These are phyloP conservation scores for Ichthyophthirius multifiliis DNA, from an alignment of 169 alveolate species.

Conservation along the genomic window DNA sequence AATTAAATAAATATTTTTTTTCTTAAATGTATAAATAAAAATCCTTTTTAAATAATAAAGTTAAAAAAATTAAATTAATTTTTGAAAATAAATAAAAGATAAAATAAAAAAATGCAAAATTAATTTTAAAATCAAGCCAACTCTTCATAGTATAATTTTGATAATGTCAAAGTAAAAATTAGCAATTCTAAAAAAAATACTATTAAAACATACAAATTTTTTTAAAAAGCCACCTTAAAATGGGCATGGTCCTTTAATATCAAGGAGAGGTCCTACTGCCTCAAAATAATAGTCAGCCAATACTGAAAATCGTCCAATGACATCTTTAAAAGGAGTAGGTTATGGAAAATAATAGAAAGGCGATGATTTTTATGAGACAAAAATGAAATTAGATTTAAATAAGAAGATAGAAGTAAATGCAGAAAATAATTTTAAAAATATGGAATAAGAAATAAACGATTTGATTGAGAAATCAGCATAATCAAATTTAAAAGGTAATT, in stretches of 20 bases:
- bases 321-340: slow-evolving; percentile 52
- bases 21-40: too few species aligned
- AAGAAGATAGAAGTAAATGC: slow-evolving; percentile 58
- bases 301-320: slow-evolving; percentile 48
- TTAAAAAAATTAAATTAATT: too few species aligned
- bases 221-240: not conserved
- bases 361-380: slow-evolving; percentile 8
- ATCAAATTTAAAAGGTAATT: slow-evolving; percentile 66
- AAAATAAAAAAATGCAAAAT: too few species aligned
- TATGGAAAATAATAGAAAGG: too few species aligned
- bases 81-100: too few species aligned
- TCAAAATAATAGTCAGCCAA: slow-evolving; percentile 13
- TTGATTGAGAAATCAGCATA: slow-evolving; percentile 76
- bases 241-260: not conserved
- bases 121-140: not conserved
- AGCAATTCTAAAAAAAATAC: not conserved
- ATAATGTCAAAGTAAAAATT: not conserved
- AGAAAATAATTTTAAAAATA: slow-evolving; percentile 72
- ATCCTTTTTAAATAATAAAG: too few species aligned
- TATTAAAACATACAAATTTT: not conserved
- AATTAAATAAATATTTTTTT: too few species aligned
- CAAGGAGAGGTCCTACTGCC: slow-evolving; percentile 13
- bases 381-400: slow-evolving; percentile 11
- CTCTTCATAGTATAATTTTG: not conserved
- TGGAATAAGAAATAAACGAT: slow-evolving; percentile 81